Base-by-base conservation (phyloP, 2,329 filamentous ascomycete genomes). In the Aspergillus fischeri region DNA sequence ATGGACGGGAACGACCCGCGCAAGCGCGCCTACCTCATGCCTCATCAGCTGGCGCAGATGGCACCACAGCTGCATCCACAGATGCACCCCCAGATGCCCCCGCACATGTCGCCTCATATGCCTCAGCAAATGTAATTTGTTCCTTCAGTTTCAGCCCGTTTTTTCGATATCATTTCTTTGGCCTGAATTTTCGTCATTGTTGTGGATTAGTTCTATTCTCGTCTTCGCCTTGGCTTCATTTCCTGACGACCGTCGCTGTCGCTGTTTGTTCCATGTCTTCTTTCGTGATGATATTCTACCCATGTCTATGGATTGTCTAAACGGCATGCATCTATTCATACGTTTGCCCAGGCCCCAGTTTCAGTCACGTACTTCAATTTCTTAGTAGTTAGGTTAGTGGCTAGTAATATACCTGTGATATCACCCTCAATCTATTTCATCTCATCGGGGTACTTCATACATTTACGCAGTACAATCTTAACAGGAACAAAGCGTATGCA, bases 1-100 rank as follows among this genome's bases (percentile, higher is more conserved):
- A 51, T 49, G 9, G 51, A 62, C 17, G 62, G 63, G 29, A 62
- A 65, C 14, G 63, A 65, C 29, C 63, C 63, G 2, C 62, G 63
- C 28, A 65, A 65, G 44, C 60, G 63, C 25, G 60, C 62, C 27
- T 65, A 60, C 38, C 57, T 65, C 10, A 61, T 65, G 56, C 60
- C 58, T 14, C 62, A 63, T 35, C 57, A 64, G 50, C 55, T 59
- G 56, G 44, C 44, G 21, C 44, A 54, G 20, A 41, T 49, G 28
- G 8, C 21, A 9, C n/a, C 27, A 5, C 44, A 49, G 32, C 10
- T 35, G 11, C 45, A 49, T 21, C 45, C 48, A n/a, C 47, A 27
- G 14, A 29, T 28, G 25, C 35, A 52, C 28, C 29, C 24, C 14
- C 50, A 32, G 8, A 48, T 27, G 45, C 44, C 21, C 5, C 28